Percentiles rank a stretch among this genome's conserved stretches.
phyloP scores from a whole-genome alignment of 768 basidiomycete genomes.

The Lepiota venenata region DNA sequence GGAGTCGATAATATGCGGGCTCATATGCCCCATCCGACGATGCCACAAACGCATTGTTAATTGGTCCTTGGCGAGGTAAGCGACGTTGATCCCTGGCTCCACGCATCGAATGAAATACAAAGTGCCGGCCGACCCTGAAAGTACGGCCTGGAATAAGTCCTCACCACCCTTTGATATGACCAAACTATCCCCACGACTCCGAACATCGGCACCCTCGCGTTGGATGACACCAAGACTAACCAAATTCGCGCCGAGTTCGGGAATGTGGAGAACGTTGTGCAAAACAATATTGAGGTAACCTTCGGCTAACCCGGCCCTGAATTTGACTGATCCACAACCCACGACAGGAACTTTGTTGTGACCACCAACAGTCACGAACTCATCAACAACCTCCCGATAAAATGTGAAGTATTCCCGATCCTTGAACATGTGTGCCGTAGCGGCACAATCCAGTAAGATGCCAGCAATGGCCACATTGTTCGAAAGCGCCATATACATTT shows the following conservation, averaged over 20 bases:
- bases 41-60: slow-evolving; percentile 20
- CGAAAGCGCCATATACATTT: background rate
- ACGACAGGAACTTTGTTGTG: slow-evolving; percentile 11
- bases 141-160: background rate
- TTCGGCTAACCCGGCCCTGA: slow-evolving; percentile 8
- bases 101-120: slow-evolving; percentile 7
- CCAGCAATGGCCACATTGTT: background rate
- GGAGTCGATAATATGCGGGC: slow-evolving; percentile 13
- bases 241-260: slow-evolving; percentile 16
- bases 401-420: slow-evolving; percentile 11
- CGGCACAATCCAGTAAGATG: slow-evolving; percentile 14
- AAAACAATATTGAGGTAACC: slow-evolving; percentile 10
- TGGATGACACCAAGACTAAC: slow-evolving; percentile 18
- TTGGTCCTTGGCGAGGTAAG: slow-evolving; percentile 7
- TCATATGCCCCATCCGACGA: slow-evolving; percentile 22
- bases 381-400: background rate
- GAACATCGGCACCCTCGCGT: slow-evolving; percentile 5
- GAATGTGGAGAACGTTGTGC: slow-evolving; percentile 15
- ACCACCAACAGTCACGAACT: slow-evolving; percentile 18
- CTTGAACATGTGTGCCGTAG: slow-evolving; percentile 16
- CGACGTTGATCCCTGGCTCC: slow-evolving; percentile 4
- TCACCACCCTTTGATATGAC: background rate
- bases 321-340: slow-evolving; percentile 12
- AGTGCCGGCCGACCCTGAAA: background rate
- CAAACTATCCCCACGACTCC: slow-evolving; percentile 1